phyloP scores from a whole-genome alignment of 805 yeast species.

The Blastobotrys parvus region DNA sequence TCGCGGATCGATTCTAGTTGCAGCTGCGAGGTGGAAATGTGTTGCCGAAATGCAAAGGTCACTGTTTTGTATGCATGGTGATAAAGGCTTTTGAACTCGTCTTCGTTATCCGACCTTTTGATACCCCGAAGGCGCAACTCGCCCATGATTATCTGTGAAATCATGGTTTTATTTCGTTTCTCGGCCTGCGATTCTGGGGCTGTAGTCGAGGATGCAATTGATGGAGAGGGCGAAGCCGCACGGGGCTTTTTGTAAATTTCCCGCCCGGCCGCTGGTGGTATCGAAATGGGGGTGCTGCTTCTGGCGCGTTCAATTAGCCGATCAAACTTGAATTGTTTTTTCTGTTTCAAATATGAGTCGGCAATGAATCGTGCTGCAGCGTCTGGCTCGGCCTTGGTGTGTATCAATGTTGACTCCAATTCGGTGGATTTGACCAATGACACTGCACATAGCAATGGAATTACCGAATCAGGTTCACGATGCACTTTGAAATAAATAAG shows the following conservation, averaged over 20 bases:
- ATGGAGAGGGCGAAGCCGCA: too few relatives aligned
- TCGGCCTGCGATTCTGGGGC: slow-evolving; percentile 1
- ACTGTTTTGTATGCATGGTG: slow-evolving; percentile 22
- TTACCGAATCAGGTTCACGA: not conserved
- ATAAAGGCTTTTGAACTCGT: slow-evolving; percentile 24
- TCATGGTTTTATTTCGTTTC: slow-evolving; percentile 5
- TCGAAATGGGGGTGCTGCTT: not conserved
- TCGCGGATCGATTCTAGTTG: slow-evolving; percentile 14
- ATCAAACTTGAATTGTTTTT: not conserved
- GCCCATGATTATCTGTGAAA: slow-evolving; percentile 27
- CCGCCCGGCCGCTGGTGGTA: too few relatives aligned
- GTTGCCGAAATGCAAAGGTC: slow-evolving; percentile 22
- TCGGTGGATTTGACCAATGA: not conserved
- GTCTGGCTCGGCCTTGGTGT: not conserved
- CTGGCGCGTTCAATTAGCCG: not conserved
- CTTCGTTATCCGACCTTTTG: slow-evolving; percentile 11
- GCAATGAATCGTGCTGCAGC: not conserved
- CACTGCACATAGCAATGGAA: not conserved
- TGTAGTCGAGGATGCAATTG: not conserved
- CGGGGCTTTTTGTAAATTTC: too few relatives aligned
- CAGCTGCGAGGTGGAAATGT: not conserved
- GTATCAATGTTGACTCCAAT: not conserved
- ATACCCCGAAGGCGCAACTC: slow-evolving; percentile 31
- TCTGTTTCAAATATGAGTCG: not conserved
- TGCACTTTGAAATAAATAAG: not conserved